Conservation (phyloP, 768 basidiomycete species). For the Phanerochaete sordida region DNA sequence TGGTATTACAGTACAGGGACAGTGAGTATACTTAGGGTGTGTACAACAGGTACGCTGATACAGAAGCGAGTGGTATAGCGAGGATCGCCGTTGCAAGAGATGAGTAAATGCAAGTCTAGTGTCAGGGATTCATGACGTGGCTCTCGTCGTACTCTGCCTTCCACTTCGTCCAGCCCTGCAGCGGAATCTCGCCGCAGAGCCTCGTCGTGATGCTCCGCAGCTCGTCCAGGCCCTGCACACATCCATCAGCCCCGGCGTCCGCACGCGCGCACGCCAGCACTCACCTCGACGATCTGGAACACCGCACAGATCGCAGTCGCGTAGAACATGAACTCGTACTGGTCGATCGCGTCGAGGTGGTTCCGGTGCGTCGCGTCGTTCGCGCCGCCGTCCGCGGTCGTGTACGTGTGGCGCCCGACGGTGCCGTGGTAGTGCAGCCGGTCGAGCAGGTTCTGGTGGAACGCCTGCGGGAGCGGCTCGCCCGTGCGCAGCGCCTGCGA, state of each 20-base stretch:
- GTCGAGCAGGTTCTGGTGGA: constrained; percentile 39
- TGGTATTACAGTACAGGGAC: neutral
- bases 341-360: constrained; percentile 16
- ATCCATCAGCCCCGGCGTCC: neutral
- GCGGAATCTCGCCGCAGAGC: constrained; percentile 39
- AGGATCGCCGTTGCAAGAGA: neutral
- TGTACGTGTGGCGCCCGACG: constrained; percentile 16
- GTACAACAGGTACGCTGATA: neutral
- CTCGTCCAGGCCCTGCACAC: constrained; percentile 33
- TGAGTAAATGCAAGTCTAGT: neutral
- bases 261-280: neutral
- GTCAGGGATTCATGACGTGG: neutral
- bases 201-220: constrained; percentile 31
- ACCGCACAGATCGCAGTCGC: constrained; percentile 37
- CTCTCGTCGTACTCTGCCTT: constrained; percentile 32
- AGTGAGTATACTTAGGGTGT: neutral
- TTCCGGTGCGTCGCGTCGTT: neutral
- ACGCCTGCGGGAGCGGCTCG: constrained; percentile 40
- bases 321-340: constrained; percentile 36
- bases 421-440: constrained; percentile 41
- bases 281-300: constrained; percentile 32
- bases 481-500: constrained; percentile 42
- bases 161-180: constrained; percentile 38
- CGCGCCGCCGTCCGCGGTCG: neutral
- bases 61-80: neutral